Base-by-base conservation (phyloP, 2,329 filamentous ascomycete species). In the Meredithiella fracta region DNA sequence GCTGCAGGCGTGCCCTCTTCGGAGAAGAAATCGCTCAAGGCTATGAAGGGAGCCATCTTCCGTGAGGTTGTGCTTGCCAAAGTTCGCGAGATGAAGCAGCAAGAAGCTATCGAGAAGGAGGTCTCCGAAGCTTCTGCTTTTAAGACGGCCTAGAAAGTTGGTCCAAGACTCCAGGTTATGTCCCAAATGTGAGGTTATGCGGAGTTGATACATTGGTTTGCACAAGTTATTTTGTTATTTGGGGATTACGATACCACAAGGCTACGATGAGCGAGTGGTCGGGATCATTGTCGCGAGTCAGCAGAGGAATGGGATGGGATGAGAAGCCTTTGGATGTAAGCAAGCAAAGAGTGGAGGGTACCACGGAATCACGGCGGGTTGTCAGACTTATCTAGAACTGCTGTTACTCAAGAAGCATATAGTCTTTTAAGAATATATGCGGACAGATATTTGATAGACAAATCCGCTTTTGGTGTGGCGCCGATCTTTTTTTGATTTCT, bases 31-130 rank as follows among this genome's bases (percentile, higher is more conserved):
- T 66, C 78, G 11, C 72, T 71, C 59, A 72, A 72, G 63, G 69
- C 75, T 59, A 70, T 79, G 61, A 77, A 77, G 65, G 73, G 78
- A 58, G 78, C 87, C 60, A 94, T 97, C 64, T 96, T 97, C 79
- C 80, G 86, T 63, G 91, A 96, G 68, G 86, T 97, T 11, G 91
- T 96, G 14, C 73, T 95, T 58, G 91, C 90, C 61, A 97, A 96
- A 73, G 88, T 95, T 49, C 80, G 85, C 59, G 90, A 95, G 69
- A 85, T 87, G 78, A 94, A 94, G 75, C 84, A 88, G 62, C 79
- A 90, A 63, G 85, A 94, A 66, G 82, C 90, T 65, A 79, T 78
- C 31, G 75, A 85, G 62, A 72, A 82, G 63, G 73, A 76, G 61
- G 72, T 73, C 20, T 69, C 73, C 64, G 73, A 75, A 65, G 74